These are phyloP conservation scores for Moricandia moricandioides DNA, from an alignment of 345 rosid species.

Conservation along the genomic window DNA sequence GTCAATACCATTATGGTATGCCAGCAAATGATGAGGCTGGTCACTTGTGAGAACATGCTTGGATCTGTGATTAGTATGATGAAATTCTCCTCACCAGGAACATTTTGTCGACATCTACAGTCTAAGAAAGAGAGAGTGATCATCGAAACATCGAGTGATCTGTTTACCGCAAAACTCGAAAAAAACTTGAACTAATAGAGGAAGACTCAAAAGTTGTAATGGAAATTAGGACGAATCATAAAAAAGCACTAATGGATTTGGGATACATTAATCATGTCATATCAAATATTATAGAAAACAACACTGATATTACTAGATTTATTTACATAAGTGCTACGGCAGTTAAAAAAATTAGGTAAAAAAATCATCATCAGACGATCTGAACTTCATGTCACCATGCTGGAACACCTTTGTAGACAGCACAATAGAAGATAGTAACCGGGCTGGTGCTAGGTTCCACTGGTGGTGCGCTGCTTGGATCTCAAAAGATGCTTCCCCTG, in stretches of 20 bases:
- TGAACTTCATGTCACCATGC: constrained; percentile 55
- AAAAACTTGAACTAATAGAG: neutral
- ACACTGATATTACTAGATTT: constrained; percentile 1
- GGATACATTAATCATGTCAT: constrained; percentile 13
- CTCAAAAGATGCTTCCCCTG: neutral
- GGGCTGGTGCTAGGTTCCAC: constrained; percentile 51
- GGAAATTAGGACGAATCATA: neutral
- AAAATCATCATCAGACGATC: constrained; percentile 28
- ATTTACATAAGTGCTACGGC: neutral
- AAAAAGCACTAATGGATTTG: constrained; percentile 3
- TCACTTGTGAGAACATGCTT: too few species aligned
- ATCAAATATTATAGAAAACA: neutral
- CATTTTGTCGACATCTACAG: too few species aligned
- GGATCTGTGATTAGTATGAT: too few species aligned
- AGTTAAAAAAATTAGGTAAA: constrained; percentile 14
- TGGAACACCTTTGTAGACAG: constrained; percentile 57
- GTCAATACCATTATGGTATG: too few species aligned
- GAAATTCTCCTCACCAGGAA: too few species aligned
- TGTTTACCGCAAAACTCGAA: neutral
- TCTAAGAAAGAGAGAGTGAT: neutral
- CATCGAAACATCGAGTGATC: neutral
- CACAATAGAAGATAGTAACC: constrained; percentile 57
- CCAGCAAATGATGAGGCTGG: too few species aligned
- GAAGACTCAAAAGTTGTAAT: neutral
- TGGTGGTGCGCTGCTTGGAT: constrained; percentile 43